phyloP scores from a whole-genome alignment of 257 asterid genomes.

The Petunia secreta region DNA sequence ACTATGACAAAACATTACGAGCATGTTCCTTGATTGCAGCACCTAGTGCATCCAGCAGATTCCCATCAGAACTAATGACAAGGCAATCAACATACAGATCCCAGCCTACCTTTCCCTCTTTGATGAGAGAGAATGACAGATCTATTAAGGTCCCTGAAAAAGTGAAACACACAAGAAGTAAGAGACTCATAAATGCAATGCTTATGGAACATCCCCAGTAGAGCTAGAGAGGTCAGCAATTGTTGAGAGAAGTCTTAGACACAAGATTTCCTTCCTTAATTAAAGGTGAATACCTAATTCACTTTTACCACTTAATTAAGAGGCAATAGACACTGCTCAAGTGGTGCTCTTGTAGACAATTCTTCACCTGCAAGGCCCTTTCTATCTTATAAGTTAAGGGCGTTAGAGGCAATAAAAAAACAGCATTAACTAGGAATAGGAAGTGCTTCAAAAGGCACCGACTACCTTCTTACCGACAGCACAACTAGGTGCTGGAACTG shows the following conservation, averaged over 20 bases:
- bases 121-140: constrained; percentile 72
- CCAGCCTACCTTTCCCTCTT: constrained; percentile 92
- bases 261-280: not conserved
- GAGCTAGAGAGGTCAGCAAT: not conserved
- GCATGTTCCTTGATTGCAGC: constrained; percentile 80
- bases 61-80: constrained; percentile 91
- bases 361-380: constrained; percentile 64
- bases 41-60: constrained; percentile 81
- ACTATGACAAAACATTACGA: not conserved
- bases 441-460: not conserved
- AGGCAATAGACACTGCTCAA: constrained; percentile 64
- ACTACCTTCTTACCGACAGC: constrained; percentile 15
- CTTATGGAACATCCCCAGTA: not conserved
- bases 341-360: constrained; percentile 71
- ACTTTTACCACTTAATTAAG: constrained; percentile 67
- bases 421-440: not conserved
- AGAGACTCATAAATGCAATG: not conserved
- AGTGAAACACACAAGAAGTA: not conserved
- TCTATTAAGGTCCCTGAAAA: constrained; percentile 84
- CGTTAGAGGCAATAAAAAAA: not conserved
- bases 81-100: constrained; percentile 90
- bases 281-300: constrained; percentile 66
- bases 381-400: not conserved
- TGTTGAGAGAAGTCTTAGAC: not conserved
- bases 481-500: not conserved